Base-by-base conservation (phyloP, 2,329 filamentous ascomycete species). In the Talaromyces sp. region DNA sequence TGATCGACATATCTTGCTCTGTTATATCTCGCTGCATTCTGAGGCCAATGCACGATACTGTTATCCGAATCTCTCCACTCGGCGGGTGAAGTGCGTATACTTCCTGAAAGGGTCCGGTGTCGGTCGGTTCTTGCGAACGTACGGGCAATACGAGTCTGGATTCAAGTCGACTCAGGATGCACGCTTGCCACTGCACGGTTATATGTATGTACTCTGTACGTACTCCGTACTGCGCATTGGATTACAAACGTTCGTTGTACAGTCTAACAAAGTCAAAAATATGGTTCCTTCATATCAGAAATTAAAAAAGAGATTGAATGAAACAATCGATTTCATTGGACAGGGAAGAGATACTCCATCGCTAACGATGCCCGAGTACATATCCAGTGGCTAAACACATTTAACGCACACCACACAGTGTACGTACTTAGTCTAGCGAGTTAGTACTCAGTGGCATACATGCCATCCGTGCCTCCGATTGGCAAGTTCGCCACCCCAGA, bases 401-500 rank as follows among this genome's bases (percentile, higher is more conserved):
- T 3, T 6, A 28, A 28, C 28, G 6, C 28, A 28, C 28, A 28
- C 28, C 28, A 28, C 28, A 28, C 28, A 28, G 6, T 3, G 28
- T 28, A 6, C 6, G 3, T 28, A 3, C 6, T 6, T 28, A 6
- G 28, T 28, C 28, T 28, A 28, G n/a, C 28, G 28, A 28, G 8
- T 6, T 56, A 33, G 33, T 21, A 39, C 33, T 35, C 33, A 28
- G 25, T 25, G 14, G 8, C 21, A 23, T 44, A 18, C 23, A 44
- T 58, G 12, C 35, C 16, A 5, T 8, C 16, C 42, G 39, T 46
- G 39, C 18, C 16, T 42, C 56, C 42, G 33, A 58, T 58, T 46
- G 33, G 58, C 42, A 35, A 50, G 50, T 28, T 60, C 48, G 58
- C 58, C 58, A 60, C 58, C 58, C 58, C 58, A 50, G 58, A 60